Base-by-base conservation (phyloP, 768 basidiomycete genomes). In the Symmetrospora coprosmae region DNA sequence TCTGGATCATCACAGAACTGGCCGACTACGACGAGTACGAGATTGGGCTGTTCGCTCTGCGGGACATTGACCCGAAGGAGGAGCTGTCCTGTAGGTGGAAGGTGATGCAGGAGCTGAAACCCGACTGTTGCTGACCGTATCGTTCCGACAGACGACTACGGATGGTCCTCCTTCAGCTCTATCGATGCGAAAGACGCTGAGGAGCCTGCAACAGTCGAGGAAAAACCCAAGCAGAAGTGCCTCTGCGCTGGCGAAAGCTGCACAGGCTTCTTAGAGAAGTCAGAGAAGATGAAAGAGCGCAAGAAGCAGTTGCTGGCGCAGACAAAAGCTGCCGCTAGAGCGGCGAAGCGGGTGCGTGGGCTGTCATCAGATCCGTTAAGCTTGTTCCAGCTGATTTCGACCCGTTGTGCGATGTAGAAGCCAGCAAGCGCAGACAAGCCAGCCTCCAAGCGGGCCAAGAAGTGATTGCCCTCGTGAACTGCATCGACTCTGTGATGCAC, bases 11-110 rank as follows among this genome's bases (percentile, higher is more conserved):
- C n/a, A n/a, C 72, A 72, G 2, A 70, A 69, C 34, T 73, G 69
- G 13, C 53, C 61, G 63, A 64, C 23, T 61, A 30, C 41, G 72
- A 73, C 52, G 74, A 74, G 66, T 74, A 67, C 47, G 72, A 75
- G 61, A 69, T 75, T 16, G 74, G 74, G 13, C 68, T 74, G 64
- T 75, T 73, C 72, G 71, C 73, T 3, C 38, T 67, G 31, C 65
- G 67, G 41, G 71, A 75, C 56, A 74, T 75, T 55, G 51, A 51
- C 2, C 53, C 65, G 2, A 72, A 73, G 16, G 71, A 73, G 60
- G 74, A 75, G 67, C 69, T 71, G 35, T 50, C 27, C n/a, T 38
- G 25, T 21, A 16, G 21, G 5, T 4, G 16, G 2, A 34, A n/a
- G 14, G 14, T 6, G 19, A n/a, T 31, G 39, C 21, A 16, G 50